Base-by-base conservation (phyloP, 495 filamentous ascomycete species). In the Trichodelitschia bisporula region DNA sequence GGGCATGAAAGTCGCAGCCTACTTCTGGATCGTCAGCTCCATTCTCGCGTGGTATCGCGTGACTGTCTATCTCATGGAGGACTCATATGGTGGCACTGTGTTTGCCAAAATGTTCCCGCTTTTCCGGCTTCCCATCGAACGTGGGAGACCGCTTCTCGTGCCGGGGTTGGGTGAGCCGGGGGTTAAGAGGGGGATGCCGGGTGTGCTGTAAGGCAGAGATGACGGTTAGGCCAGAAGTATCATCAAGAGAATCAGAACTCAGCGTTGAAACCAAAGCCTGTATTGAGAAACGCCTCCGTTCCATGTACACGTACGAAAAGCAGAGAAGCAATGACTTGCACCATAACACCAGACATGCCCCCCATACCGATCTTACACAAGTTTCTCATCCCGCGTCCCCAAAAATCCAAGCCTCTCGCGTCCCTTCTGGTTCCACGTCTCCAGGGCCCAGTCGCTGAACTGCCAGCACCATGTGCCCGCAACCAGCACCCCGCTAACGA, bases 391-490 rank as follows among this genome's bases (percentile, higher is more conserved):
- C n/a, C n/a, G n/a, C n/a, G n/a, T n/a, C n/a, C n/a, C n/a, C n/a
- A n/a, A n/a, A n/a, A n/a, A n/a, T n/a, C n/a, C n/a, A n/a, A n/a
- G n/a, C n/a, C n/a, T n/a, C 15, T 9, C 21, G 21, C 26, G 26
- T 14, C 36, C 28, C 37, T 40, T 41, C 33, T 37, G 31, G 18
- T 45, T 41, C 30, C 29, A 40, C 12, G 46, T 37, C 34, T 55
- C 52, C 18, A 34, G 64, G 13, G 66, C 47, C 69, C 69, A 73
- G 21, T 56, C 55, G 3, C 38, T 47, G 19, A 71, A 50, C 52
- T 69, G 66, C 54, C 63, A 74, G 32, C 55, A 40, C 66, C 66
- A 73, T 4, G 66, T 64, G 14, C 62, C 65, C 3, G 62, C 66
- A 4, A 69, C 65, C 27, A 73, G 48, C 10, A 73, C 65, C 1